Evolutionary conservation across 2,329 filamentous ascomycete genomes (phyloP).

Genomic region (Cladobotryum mycophilum): DNA sequence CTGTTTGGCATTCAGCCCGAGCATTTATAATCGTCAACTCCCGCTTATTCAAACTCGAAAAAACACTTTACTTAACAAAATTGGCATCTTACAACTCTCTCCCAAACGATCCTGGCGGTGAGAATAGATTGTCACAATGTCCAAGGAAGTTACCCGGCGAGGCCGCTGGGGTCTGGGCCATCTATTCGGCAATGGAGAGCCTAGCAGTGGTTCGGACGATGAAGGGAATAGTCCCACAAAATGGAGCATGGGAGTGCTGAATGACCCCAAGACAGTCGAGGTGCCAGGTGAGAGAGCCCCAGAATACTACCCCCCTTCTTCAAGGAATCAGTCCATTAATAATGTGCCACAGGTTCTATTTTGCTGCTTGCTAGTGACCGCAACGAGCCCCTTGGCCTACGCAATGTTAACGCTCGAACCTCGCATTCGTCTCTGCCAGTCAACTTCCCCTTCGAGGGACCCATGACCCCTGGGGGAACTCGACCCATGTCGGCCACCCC

Average conservation of each 20-base stretch:
- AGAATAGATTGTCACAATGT: too few relatives aligned
- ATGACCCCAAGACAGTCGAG: constrained; percentile 73
- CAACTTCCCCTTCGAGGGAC: constrained; percentile 34
- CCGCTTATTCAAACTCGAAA: too few relatives aligned
- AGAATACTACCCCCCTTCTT: not conserved
- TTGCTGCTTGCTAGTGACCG: constrained; percentile 48
- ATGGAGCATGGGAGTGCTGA: constrained; percentile 74
- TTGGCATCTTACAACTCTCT: too few relatives aligned
- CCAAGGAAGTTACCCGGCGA: not conserved
- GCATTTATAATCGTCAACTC: too few relatives aligned
- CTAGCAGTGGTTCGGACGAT: not conserved
- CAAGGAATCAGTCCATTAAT: constrained; percentile 1
- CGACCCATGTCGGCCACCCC: constrained; percentile 12
- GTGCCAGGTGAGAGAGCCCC: constrained; percentile 61
- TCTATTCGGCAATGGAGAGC: not conserved
- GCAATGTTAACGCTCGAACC: constrained; percentile 49
- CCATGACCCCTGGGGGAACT: constrained; percentile 23
- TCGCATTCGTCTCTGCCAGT: constrained; percentile 52
- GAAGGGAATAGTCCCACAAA: constrained; percentile 22
- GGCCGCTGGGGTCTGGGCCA: constrained; percentile 5
- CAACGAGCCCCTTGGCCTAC: constrained; percentile 54
- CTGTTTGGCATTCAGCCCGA: too few relatives aligned
- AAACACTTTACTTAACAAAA: too few relatives aligned
- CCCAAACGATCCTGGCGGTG: not conserved
- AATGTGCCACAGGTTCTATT: constrained; percentile 44